Evolutionary conservation across 176 grass and related monocot species (phyloP), one percentile per base, ranked within the genome.

Genomic region (Oryza glumipatula): DNA sequence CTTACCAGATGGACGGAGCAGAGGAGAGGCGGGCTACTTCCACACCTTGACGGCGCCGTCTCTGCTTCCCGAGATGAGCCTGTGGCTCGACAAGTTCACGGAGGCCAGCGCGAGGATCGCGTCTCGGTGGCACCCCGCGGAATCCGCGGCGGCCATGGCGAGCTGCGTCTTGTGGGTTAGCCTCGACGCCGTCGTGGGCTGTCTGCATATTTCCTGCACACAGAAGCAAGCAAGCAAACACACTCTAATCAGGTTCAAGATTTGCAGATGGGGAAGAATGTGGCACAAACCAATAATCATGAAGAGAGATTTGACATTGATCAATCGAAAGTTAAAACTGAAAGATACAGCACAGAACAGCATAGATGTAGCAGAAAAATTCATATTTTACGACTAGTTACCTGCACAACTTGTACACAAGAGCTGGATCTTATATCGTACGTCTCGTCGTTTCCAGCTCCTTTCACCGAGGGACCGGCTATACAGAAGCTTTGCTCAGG

Each of bases 391-490:
- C 9, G 32, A 39, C 56, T 19, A 76, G 69, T 70, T 96, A 99
- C 96, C 93, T 99, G 93, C 64, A 96, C 96, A 86, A 99, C 89
- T 87, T 99, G 96, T 73, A 92, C 81, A 9, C 96, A 93, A 70
- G 94, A 99, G 63, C 93, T 99, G 66, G 96, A 99, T 65, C 88
- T 86, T 87, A 99, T 90, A 89, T 99, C 96, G 36, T 96, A 99
- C 38, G 67, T 84, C 46, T 88, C 85, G 19, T 94, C 91, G 39
- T 92, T 96, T 80, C 88, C 91, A 54, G 89, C 78, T 74, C 88
- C 96, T 89, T 91, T 96, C 23, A 83, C 88, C 28, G 88, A 99
- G 58, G 96, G 96, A 48, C 96, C 96, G 76, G 83, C 90, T 12
- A 99, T 83, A 75, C 93, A 96, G 75, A 89, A 99, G 89, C 96